Conservation (phyloP, 164 flowering plant genomes). For the Chimonanthus praecox region DNA sequence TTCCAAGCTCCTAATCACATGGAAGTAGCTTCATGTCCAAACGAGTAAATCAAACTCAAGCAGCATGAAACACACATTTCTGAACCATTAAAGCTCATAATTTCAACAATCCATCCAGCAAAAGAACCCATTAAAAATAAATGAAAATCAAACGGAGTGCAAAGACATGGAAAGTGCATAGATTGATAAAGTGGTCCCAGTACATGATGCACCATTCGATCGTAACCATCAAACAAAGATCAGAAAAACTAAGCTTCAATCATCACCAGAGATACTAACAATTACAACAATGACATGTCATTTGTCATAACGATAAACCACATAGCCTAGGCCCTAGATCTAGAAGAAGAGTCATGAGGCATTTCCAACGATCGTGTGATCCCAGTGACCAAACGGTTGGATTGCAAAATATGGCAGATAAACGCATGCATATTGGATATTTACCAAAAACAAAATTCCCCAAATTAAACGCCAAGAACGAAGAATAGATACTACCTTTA, state of each 20-base stretch:
- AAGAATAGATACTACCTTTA: slow-evolving; percentile 27
- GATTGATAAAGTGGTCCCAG: too few species aligned
- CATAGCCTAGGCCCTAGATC: not conserved
- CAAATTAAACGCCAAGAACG: not conserved
- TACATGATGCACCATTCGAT: not conserved
- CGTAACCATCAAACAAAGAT: not conserved
- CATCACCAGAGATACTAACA: not conserved
- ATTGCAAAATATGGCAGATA: not conserved
- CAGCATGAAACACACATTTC: not conserved
- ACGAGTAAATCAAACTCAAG: not conserved
- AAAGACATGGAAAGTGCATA: too few species aligned
- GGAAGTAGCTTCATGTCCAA: not conserved
- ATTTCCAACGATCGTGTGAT: not conserved
- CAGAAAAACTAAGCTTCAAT: not conserved
- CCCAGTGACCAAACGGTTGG: not conserved
- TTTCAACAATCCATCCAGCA: not conserved
- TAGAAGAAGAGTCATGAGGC: not conserved
- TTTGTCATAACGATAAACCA: not conserved
- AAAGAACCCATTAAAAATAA: not conserved
- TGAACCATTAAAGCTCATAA: not conserved
- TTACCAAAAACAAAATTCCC: not conserved
- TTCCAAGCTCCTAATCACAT: not conserved
- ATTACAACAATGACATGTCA: not conserved
- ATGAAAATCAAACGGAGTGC: not conserved
- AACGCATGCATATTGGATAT: not conserved